Conservation (phyloP, 768 basidiomycete species). For the Pisolithus orientalis region DNA sequence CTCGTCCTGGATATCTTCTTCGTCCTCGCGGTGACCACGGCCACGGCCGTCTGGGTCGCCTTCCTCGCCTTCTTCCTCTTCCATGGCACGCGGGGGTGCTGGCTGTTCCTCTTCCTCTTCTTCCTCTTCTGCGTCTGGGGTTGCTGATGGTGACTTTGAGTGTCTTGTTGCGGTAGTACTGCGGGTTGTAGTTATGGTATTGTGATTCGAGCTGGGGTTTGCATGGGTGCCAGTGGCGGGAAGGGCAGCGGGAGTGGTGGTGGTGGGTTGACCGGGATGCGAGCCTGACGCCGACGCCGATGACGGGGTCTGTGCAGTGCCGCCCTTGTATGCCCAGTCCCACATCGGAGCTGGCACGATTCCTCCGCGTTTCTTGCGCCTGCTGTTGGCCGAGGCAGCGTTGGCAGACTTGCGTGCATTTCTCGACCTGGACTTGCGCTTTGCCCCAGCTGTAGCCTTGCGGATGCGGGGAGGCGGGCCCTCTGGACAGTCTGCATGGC, state of each 20-base stretch:
- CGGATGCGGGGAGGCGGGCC: constrained; percentile 11
- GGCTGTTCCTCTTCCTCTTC: constrained; percentile 38
- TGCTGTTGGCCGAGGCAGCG: constrained; percentile 18
- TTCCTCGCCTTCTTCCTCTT: constrained; percentile 58
- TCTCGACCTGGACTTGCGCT: constrained; percentile 8
- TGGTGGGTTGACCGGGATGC: constrained; percentile 1
- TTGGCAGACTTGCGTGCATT: constrained; percentile 3
- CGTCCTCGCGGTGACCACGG: constrained; percentile 6
- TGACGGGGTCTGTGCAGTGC: constrained; percentile 3
- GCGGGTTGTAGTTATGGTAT: constrained; percentile 1
- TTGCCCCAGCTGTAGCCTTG: constrained; percentile 3
- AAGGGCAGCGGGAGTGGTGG: constrained; percentile 2
- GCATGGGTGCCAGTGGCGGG: constrained; percentile 3
- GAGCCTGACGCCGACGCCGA: neutral
- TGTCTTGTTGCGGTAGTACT: constrained; percentile 1
- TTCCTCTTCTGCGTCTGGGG: constrained; percentile 31
- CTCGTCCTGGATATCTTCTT: constrained; percentile 11
- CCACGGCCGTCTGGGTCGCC: constrained; percentile 30
- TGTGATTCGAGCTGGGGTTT: neutral
- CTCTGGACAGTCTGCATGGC: constrained; percentile 10
- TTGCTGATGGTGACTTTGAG: neutral
- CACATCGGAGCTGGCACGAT: constrained; percentile 79
- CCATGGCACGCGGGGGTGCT: constrained; percentile 47
- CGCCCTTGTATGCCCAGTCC: constrained; percentile 69
- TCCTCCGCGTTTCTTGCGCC: constrained; percentile 53